Evolutionary conservation across 306 rosid genomes (phyloP).

Genomic region (Sphenostylis stenocarpa): DNA sequence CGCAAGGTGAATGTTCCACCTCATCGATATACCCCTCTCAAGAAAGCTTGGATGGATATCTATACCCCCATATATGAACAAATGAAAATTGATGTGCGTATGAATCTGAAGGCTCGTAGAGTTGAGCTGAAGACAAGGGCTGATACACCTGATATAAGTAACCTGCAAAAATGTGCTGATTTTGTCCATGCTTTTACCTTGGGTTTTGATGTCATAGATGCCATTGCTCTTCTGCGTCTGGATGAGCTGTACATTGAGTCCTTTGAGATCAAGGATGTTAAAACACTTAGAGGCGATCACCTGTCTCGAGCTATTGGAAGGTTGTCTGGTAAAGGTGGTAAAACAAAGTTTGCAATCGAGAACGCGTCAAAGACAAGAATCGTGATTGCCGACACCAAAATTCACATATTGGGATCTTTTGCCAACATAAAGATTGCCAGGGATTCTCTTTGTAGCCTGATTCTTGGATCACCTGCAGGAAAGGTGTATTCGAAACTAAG

Average conservation of each 20-base stretch:
- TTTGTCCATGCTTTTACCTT: slow-evolving; percentile 90
- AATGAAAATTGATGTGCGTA: slow-evolving; percentile 84
- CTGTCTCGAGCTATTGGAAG: slow-evolving; percentile 90
- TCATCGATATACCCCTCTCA: slow-evolving; percentile 80
- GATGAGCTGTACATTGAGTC: slow-evolving; percentile 92
- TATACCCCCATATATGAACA: slow-evolving; percentile 77
- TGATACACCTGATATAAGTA: slow-evolving; percentile 82
- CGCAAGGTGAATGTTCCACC: slow-evolving; percentile 80
- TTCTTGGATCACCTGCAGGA: slow-evolving; percentile 84
- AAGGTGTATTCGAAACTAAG: slow-evolving; percentile 81
- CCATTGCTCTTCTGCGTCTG: slow-evolving; percentile 73
- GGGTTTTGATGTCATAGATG: slow-evolving; percentile 86
- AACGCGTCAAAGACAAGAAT: slow-evolving; percentile 85
- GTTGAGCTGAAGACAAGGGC: slow-evolving; percentile 75
- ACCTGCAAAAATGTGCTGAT: slow-evolving; percentile 84
- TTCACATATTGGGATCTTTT: slow-evolving; percentile 85
- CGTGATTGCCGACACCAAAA: slow-evolving; percentile 84
- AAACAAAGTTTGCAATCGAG: slow-evolving; percentile 84
- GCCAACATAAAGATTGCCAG: slow-evolving; percentile 79
- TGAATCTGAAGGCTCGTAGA: slow-evolving; percentile 83
- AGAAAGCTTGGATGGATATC: slow-evolving; percentile 85
- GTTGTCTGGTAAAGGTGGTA: slow-evolving; percentile 86
- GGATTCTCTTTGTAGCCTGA: slow-evolving; percentile 84
- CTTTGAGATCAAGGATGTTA: slow-evolving; percentile 89
- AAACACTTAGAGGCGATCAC: slow-evolving; percentile 80